Conservation (phyloP, 1,284 basidiomycete species). For the Sanghuangporus sanghuang region DNA sequence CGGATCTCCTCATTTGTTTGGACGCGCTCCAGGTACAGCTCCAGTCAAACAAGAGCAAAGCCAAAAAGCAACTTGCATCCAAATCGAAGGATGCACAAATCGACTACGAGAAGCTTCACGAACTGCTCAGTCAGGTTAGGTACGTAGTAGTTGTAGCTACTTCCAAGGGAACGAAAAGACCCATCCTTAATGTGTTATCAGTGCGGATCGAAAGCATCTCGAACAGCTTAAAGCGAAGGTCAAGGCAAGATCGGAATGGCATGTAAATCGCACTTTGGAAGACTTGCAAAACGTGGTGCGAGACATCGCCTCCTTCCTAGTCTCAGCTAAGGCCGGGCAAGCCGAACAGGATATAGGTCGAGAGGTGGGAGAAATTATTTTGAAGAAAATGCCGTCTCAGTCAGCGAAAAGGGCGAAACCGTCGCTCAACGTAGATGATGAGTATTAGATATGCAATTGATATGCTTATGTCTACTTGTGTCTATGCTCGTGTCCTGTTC, state of each 20-base stretch:
- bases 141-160: not conserved
- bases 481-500: not conserved
- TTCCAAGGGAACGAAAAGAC: no score
- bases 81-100: not conserved
- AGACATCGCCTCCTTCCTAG: constrained; percentile 21
- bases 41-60: not conserved
- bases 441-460: constrained; percentile 18
- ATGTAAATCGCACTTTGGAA: not conserved
- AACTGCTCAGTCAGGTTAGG: not conserved
- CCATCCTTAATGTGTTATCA: constrained; percentile 6
- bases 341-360: constrained; percentile 24
- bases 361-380: constrained; percentile 30
- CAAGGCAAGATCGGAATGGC: not conserved
- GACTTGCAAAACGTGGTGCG: not conserved
- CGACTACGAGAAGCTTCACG: not conserved
- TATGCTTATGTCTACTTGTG: not conserved
- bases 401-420: no score
- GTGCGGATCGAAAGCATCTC: constrained; percentile 21
- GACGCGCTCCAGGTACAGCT: not conserved
- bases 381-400: constrained; percentile 21
- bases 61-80: not conserved
- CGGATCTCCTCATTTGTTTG: constrained; percentile 6
- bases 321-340: constrained; percentile 18
- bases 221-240: not conserved
- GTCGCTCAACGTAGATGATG: constrained; percentile 19